A percentile compares a stretch with the other conserved stretches of the same genome.
Conservation (phyloP, 2,329 filamentous ascomycete genomes). For the Aspergillus sp. region DNA sequence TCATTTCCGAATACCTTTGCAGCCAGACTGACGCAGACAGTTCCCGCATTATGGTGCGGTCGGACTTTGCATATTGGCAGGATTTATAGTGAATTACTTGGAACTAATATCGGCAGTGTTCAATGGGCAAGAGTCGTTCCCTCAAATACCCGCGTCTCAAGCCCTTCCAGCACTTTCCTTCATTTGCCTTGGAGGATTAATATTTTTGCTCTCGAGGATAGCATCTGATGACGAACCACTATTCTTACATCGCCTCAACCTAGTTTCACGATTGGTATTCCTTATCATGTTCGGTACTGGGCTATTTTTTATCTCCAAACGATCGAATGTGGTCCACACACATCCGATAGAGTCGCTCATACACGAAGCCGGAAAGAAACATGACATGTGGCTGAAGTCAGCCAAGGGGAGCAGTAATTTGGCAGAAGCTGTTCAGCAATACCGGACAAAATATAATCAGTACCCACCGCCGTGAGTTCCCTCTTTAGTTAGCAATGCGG, state of each 20-base stretch:
- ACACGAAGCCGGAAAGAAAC: conserved; percentile 48
- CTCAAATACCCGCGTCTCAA: conserved; percentile 27
- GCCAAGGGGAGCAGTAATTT: conserved; percentile 51
- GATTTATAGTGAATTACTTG: conserved; percentile 37
- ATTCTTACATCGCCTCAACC: conserved; percentile 26
- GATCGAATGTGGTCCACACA: conserved; percentile 40
- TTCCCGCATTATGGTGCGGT: conserved; percentile 40
- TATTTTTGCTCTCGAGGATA: conserved; percentile 29
- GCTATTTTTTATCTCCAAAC: conserved; percentile 41
- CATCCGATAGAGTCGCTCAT: conserved; percentile 60
- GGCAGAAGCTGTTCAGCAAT: conserved; percentile 51
- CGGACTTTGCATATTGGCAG: conserved; percentile 39
- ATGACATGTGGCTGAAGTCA: conserved; percentile 51
- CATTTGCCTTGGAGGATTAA: conserved; percentile 28
- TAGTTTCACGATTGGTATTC: conserved; percentile 38
- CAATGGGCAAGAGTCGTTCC: conserved; percentile 34
- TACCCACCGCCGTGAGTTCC: conserved; percentile 54
- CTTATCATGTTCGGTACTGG: conserved; percentile 45
- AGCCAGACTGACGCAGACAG: conserved; percentile 29
- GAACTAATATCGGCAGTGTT: conserved; percentile 31
- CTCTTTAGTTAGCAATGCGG: background rate
- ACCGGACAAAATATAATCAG: conserved; percentile 53
- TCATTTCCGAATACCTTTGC: background rate
- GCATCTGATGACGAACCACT: conserved; percentile 31
- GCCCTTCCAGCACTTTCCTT: conserved; percentile 32